These are phyloP conservation scores for Saitozyma sp. DNA, from an alignment of 768 basidiomycete genomes.

Conservation along the genomic window DNA sequence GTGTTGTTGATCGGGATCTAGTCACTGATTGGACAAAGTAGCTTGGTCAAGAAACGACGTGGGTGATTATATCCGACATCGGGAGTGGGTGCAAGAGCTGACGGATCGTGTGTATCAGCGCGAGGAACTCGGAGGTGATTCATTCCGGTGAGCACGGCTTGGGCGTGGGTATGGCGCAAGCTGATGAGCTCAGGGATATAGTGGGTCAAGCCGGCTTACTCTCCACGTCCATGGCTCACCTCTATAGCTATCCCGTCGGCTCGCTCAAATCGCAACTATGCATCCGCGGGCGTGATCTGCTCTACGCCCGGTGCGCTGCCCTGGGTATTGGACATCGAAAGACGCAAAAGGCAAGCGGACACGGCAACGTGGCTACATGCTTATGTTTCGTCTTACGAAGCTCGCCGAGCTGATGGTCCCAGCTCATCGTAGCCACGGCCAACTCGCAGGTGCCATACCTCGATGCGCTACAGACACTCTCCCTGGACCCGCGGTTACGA, in stretches of 20 bases:
- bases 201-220: slow-evolving; percentile 13
- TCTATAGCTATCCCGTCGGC: slow-evolving; percentile 63
- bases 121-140: slow-evolving; percentile 91
- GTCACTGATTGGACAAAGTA: slow-evolving; percentile 18
- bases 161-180: background rate
- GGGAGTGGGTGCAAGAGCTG: slow-evolving; percentile 2
- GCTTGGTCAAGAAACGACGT: slow-evolving; percentile 82
- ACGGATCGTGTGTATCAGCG: slow-evolving; percentile 56
- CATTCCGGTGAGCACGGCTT: slow-evolving; percentile 62
- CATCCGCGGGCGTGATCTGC: slow-evolving; percentile 76
- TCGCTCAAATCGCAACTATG: slow-evolving; percentile 86
- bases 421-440: slow-evolving; percentile 78
- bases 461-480: slow-evolving; percentile 66
- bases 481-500: slow-evolving; percentile 61
- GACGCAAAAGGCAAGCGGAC: slow-evolving; percentile 61
- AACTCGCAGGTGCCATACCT: slow-evolving; percentile 69
- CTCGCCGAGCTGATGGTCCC: background rate
- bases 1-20: background rate
- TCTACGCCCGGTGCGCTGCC: slow-evolving; percentile 72
- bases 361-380: background rate
- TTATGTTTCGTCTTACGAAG: background rate
- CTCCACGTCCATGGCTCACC: background rate
- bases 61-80: slow-evolving; percentile 6
- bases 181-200: slow-evolving; percentile 37
- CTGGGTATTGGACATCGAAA: slow-evolving; percentile 68